Percentiles rank a stretch among this genome's conserved stretches.
Evolutionary conservation across 345 rosid species (phyloP).

Genomic region (Streptanthus diversifolius): DNA sequence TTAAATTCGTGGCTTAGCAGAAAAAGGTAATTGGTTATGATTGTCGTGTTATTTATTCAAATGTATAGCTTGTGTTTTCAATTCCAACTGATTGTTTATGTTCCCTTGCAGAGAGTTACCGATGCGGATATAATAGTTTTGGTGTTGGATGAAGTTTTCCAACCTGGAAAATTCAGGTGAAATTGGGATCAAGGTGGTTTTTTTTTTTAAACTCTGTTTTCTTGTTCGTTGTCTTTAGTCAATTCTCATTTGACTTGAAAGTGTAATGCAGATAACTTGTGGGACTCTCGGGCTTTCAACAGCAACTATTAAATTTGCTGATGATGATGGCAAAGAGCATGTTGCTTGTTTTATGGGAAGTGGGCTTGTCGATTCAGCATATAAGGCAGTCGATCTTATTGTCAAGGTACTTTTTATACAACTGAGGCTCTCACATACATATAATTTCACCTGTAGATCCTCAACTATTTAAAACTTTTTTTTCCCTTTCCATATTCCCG

Average conservation of each 20-base stretch:
- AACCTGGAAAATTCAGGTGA: conserved; percentile 98
- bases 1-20: conserved; percentile 83
- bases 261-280: conserved; percentile 65
- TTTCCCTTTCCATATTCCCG: no score
- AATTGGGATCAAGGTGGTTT: neutral
- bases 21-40: conserved; percentile 57
- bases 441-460: neutral
- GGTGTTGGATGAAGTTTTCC: conserved; percentile 97
- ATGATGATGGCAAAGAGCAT: conserved; percentile 62
- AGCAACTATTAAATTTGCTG: conserved; percentile 80
- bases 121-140: conserved; percentile 88
- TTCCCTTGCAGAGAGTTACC: conserved; percentile 59
- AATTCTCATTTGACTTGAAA: neutral
- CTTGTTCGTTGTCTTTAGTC: neutral
- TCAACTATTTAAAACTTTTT: no score
- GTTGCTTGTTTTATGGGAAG: conserved; percentile 80
- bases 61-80: neutral
- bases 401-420: conserved; percentile 52
- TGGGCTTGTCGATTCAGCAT: conserved; percentile 96
- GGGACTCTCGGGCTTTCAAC: conserved; percentile 93
- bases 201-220: neutral
- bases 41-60: neutral
- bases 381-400: conserved; percentile 87
- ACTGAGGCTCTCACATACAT: neutral
- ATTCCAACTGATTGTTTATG: conserved; percentile 1